phyloP scores from a whole-genome alignment of 2,329 filamentous ascomycete genomes.

The Dactylellina sp. region DNA sequence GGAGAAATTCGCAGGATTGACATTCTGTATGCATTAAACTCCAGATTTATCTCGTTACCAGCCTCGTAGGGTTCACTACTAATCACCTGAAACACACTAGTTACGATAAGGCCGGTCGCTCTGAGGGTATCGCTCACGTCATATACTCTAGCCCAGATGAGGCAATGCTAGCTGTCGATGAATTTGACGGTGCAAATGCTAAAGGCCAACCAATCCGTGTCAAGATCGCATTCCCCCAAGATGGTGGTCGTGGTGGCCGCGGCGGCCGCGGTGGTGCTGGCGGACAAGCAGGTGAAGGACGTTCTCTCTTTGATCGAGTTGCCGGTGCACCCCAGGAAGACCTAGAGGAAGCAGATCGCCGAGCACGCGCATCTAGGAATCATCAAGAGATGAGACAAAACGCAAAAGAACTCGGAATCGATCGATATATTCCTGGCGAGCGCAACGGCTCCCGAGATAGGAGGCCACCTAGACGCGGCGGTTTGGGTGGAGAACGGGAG shows the following conservation, averaged over 20 bases:
- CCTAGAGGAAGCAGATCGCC: constrained; percentile 60
- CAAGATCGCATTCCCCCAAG: constrained; percentile 60
- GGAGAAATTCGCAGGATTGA: constrained; percentile 54
- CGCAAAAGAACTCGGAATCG: constrained; percentile 73
- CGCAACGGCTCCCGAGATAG: constrained; percentile 63
- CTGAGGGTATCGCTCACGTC: constrained; percentile 84
- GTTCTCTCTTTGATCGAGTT: constrained; percentile 76
- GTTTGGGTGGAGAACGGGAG: constrained; percentile 66
- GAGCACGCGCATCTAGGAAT: constrained; percentile 63
- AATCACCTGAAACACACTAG: constrained; percentile 12
- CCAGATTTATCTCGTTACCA: neutral
- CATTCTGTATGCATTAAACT: constrained; percentile 34
- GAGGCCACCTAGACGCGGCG: constrained; percentile 60
- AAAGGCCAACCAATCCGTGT: constrained; percentile 72
- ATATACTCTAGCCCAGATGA: constrained; percentile 79
- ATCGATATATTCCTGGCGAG: constrained; percentile 79
- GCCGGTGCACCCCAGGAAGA: constrained; percentile 66
- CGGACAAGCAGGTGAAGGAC: constrained; percentile 67
- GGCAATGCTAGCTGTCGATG: constrained; percentile 77
- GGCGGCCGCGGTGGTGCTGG: constrained; percentile 66
- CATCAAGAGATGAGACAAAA: constrained; percentile 60
- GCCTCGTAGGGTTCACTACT: neutral
- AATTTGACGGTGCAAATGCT: constrained; percentile 91
- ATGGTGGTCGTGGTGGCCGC: constrained; percentile 61
- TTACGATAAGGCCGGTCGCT: constrained; percentile 90